Evolutionary conservation across 257 asterid genomes (phyloP), one percentile per base, ranked within the genome.

Genomic region (Thymus quinquecostatus): DNA sequence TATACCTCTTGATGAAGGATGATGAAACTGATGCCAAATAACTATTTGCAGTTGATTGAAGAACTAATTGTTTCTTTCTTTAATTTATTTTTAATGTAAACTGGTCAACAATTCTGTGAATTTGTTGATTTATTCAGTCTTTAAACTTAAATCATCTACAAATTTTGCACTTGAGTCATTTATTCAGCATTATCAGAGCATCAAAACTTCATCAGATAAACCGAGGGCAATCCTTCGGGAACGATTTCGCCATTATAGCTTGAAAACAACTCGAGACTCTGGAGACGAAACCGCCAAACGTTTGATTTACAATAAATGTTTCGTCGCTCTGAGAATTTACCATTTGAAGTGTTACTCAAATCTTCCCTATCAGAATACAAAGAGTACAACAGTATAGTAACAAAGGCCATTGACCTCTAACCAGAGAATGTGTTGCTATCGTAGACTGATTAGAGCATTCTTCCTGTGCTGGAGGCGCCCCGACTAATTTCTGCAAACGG

Each of bases 11-110:
- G 21, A 21, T 5, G 12, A 44, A 54, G 29, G 67, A 51, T 28
- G 45, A 64, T 55, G 68, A 62, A 45, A 36, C 40, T 62, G 78
- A 57, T 73, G 78, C 60, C 71, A 64, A 56, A 76, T 21, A 28
- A 21, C 60, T 14, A 29, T 8, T 21, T 58, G 36, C 34, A 30
- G 34, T 32, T 34, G 8, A 4, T 54, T 54, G 50, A 60, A 48
- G 45, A 73, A 21, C 21, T 21, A 21, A 21, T 21, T 21, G 21
- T 28, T 67, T 53, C 21, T 62, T 1, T 34, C 4, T 38, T 57
- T 64, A 8, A 29, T 3, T 29, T 29, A 8, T 10, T 30, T 28
- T 29, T 10, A 8, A 55, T 55, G 61, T 55, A 55, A 55, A 29
- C 61, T 8, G 9, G 60, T 54, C 34, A 27, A 27, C 36, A 55